Evolutionary conservation across 2,329 filamentous ascomycete genomes (phyloP).

Genomic region (Pseudogymnoascus sp.): DNA sequence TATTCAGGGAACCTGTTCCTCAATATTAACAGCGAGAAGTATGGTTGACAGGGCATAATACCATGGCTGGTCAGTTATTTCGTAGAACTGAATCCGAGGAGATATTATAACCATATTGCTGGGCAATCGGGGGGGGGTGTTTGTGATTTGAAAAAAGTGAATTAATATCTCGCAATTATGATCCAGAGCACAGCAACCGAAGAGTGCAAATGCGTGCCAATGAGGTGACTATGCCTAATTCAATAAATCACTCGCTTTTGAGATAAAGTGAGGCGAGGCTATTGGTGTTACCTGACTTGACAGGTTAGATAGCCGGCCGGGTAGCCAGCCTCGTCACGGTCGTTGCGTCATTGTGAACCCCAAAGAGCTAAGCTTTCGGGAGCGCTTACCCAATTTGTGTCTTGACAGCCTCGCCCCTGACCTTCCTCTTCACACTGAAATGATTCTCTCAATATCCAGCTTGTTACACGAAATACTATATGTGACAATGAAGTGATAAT

Average conservation of each 20-base stretch:
- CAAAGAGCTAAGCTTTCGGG: not conserved
- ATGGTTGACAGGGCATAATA: constrained; percentile 27
- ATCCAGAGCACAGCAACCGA: not conserved
- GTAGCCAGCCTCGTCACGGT: not conserved
- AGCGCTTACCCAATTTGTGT: constrained; percentile 8
- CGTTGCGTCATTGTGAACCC: not conserved
- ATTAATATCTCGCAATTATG: not conserved
- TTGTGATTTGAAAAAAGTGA: not conserved
- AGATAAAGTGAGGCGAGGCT: not conserved
- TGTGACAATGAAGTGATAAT: not conserved
- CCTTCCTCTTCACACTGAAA: not conserved
- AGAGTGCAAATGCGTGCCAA: not conserved
- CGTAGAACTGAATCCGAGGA: constrained; percentile 58
- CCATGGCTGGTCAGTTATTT: constrained; percentile 64
- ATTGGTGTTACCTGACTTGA: not conserved
- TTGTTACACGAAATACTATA: not conserved
- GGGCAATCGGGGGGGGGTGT: not conserved
- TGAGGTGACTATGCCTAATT: not conserved
- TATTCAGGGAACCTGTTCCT: constrained; percentile 55
- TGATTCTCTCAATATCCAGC: not conserved
- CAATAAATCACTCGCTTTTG: not conserved
- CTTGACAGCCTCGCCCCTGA: constrained; percentile 1
- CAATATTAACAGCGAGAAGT: constrained; percentile 18
- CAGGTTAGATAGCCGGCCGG: not conserved
- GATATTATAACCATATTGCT: constrained; percentile 43